Conservation (phyloP, 768 basidiomycete species). For the Daedalea quercina region DNA sequence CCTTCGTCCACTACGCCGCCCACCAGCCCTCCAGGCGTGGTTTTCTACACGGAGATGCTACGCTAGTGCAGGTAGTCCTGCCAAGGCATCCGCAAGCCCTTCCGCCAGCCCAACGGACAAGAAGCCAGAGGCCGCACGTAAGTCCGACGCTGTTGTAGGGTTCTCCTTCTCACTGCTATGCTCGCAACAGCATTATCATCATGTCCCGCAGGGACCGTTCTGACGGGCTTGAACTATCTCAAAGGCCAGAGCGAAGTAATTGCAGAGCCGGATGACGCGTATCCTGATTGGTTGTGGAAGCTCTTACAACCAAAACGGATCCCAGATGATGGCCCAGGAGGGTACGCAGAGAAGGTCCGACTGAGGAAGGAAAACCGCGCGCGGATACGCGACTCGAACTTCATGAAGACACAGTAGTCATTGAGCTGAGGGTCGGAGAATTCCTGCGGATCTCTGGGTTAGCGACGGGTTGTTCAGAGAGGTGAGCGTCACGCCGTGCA, state of each 20-base stretch:
- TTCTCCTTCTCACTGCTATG: conserved; percentile 5
- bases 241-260: conserved; percentile 76
- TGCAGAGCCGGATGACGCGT: conserved; percentile 74
- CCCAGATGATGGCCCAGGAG: conserved; percentile 70
- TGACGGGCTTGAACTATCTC: conserved; percentile 78
- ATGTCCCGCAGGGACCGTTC: conserved; percentile 63
- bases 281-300: conserved; percentile 88
- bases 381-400: conserved; percentile 74
- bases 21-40: conserved; percentile 15
- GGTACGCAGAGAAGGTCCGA: conserved; percentile 45
- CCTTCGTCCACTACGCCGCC: conserved; percentile 18
- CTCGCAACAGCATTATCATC: conserved; percentile 36
- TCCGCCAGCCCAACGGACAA: neutral
- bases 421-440: no score
- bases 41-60: conserved; percentile 16
- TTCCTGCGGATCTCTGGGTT: no score
- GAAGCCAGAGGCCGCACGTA: neutral
- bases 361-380: conserved; percentile 58
- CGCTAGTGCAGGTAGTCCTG: conserved; percentile 11
- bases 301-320: conserved; percentile 53
- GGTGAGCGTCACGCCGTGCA: no score
- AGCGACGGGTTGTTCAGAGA: no score
- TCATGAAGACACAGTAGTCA: conserved; percentile 71
- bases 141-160: neutral
- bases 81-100: conserved; percentile 1